Evolutionary conservation across 2,329 filamentous ascomycete genomes (phyloP), one percentile per base, ranked within the genome.

Genomic region (Colletotrichum spinosum): DNA sequence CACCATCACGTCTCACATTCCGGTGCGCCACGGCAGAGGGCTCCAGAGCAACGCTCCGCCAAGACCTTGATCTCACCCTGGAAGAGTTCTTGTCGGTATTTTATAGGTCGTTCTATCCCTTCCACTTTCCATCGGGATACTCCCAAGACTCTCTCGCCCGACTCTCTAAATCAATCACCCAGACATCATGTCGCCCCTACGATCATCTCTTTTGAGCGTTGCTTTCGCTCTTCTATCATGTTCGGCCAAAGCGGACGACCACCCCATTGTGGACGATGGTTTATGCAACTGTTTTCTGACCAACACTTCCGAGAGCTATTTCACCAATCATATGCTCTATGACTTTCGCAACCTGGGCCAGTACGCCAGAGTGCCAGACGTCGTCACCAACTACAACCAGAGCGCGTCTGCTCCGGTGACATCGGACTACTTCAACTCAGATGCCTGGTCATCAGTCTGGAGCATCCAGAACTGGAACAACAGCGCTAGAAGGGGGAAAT

Each of bases 241-340:
- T 25, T 39, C 67, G 42, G 53, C 33, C 13, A 12, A 46, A 11
- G 58, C 64, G 9, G 60, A 68, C 37, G 56, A 64, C 15, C 65
- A 67, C 67, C 39, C 70, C 70, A 38, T 48, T 7, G 74, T 72
- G 6, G 69, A 75, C 10, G 77, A 79, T 55, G 70, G 73, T 34
- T 70, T 74, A 46, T 86, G 84, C 72, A 75, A 76, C 60, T 86
- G 84, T 70, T 86, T 79, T 69, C 71, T 82, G 54, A 83, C 80
- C 69, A 84, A 85, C 68, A 80, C 77, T 49, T 79, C 77, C 11
- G 76, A 75, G 48, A 70, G 72, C 46, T 85, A 80, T 73, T 86
- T 82, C 69, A 73, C 76, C 15, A 73, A 76, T 15, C 84, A 84
- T 70, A 70, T 73, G 42, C 86, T 86, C 74, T 83, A 81, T 68